A percentile compares a stretch with the other conserved stretches of the same genome.
phyloP scores from a whole-genome alignment of 148 eudicot species.

The Vaccinium corymbosum region DNA sequence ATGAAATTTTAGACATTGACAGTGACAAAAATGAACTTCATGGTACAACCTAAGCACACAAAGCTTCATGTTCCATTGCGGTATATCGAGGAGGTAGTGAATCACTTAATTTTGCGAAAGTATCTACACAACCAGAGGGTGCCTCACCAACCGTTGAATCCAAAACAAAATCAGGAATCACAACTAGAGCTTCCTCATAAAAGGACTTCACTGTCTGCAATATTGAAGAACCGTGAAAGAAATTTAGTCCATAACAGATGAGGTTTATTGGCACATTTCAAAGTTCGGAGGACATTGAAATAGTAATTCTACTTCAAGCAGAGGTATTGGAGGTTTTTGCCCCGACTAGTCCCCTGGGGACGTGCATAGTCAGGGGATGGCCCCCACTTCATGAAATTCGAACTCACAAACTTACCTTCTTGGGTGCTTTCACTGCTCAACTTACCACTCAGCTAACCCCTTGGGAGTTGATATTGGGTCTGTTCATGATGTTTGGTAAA shows the following conservation, averaged over 20 bases:
- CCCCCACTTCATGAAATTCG: neutral
- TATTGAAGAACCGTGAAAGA: conserved; percentile 12
- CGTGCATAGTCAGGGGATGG: neutral
- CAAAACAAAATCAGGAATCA: conserved; percentile 76
- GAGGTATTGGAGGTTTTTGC: neutral
- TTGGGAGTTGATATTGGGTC: neutral
- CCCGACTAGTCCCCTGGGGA: neutral
- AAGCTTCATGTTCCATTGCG: conserved; percentile 40
- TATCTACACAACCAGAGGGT: conserved; percentile 43
- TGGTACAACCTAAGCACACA: conserved; percentile 46
- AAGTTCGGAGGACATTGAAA: neutral
- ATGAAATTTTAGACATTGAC: neutral
- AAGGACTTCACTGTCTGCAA: conserved; percentile 76
- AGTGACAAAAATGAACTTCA: conserved; percentile 2
- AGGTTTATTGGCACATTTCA: neutral
- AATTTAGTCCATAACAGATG: conserved; percentile 4
- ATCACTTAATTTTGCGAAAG: conserved; percentile 46
- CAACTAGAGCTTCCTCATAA: conserved; percentile 67
- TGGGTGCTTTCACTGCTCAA: neutral
- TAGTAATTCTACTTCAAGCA: neutral
- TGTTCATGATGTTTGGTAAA: neutral
- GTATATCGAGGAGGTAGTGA: conserved; percentile 72
- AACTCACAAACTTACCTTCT: neutral
- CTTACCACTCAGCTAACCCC: neutral
- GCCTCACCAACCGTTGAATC: conserved; percentile 61